These are phyloP conservation scores for Diaporthe australafricana DNA, from an alignment of 2,329 filamentous ascomycete genomes.

Conservation along the genomic window DNA sequence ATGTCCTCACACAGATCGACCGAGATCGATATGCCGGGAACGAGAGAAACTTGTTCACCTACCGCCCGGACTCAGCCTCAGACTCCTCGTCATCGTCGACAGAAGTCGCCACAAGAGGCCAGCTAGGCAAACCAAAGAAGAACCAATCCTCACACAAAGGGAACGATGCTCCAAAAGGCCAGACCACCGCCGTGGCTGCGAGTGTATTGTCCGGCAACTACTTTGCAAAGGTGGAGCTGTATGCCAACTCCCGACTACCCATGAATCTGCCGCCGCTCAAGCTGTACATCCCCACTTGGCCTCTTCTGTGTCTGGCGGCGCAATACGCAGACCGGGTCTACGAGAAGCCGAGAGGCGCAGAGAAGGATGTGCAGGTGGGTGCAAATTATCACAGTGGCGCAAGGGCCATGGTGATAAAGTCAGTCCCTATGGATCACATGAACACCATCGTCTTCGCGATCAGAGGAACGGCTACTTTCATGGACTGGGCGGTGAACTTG, in stretches of 20 bases:
- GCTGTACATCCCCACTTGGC: conserved; percentile 81
- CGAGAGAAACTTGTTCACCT: conserved; percentile 65
- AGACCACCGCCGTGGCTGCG: conserved; percentile 48
- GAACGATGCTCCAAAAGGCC: conserved; percentile 50
- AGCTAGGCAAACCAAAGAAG: conserved; percentile 35
- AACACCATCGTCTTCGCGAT: conserved; percentile 87
- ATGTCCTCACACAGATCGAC: conserved; percentile 79
- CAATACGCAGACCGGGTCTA: conserved; percentile 83
- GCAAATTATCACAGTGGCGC: conserved; percentile 80
- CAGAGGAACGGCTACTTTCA: conserved; percentile 81
- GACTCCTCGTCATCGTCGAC: conserved; percentile 2
- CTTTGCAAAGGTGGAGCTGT: conserved; percentile 82
- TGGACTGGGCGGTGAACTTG: conserved; percentile 90
- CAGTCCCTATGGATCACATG: conserved; percentile 80
- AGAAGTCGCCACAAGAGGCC: conserved; percentile 24
- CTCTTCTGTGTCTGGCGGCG: conserved; percentile 81
- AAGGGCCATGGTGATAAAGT: conserved; percentile 88
- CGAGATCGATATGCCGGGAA: conserved; percentile 65
- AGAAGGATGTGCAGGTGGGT: conserved; percentile 76
- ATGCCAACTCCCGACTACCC: conserved; percentile 81
- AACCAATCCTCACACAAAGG: conserved; percentile 46
- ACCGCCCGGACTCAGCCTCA: conserved; percentile 43
- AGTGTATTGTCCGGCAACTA: conserved; percentile 63
- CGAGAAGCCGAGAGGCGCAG: conserved; percentile 68
- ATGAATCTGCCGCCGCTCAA: conserved; percentile 74